Evolutionary conservation across 1,139 yeast genomes (phyloP).

Genomic region (Pneumocystis canis): DNA sequence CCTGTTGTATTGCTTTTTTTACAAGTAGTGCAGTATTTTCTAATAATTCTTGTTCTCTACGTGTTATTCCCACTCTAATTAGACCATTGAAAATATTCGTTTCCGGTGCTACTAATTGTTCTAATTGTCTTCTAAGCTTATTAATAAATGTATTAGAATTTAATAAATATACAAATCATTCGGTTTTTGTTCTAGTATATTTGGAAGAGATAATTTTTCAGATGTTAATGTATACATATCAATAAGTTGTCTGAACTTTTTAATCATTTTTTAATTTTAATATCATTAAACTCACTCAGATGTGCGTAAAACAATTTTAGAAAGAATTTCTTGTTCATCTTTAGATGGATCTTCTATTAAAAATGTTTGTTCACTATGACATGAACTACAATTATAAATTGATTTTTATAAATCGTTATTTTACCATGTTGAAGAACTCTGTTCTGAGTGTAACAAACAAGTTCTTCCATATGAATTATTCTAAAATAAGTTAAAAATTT

Average conservation of each 20-base stretch:
- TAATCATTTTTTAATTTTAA: not conserved
- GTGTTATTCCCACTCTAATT: not conserved
- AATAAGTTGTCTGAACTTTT: not conserved
- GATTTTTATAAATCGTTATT: not conserved
- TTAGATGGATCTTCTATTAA: not conserved
- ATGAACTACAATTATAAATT: not conserved
- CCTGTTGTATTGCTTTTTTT: not conserved
- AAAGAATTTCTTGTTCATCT: not conserved
- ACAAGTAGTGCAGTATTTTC: not conserved
- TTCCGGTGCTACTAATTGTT: not conserved
- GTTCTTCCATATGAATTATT: not conserved
- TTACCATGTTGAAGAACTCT: not conserved
- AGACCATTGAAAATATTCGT: not conserved
- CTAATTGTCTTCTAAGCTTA: not conserved
- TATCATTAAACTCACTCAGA: not conserved
- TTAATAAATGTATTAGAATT: not conserved
- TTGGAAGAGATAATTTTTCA: not conserved
- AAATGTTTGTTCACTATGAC: not conserved
- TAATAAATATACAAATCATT: not conserved
- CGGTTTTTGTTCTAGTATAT: not conserved
- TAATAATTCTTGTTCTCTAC: not conserved
- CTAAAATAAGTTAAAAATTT: not conserved
- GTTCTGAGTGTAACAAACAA: not conserved
- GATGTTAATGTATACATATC: not conserved
- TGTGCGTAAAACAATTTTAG: not conserved